Evolutionary conservation across 441 rosid species (phyloP), one percentile per base, ranked within the genome.

Genomic region (Codiaeum variegatum): DNA sequence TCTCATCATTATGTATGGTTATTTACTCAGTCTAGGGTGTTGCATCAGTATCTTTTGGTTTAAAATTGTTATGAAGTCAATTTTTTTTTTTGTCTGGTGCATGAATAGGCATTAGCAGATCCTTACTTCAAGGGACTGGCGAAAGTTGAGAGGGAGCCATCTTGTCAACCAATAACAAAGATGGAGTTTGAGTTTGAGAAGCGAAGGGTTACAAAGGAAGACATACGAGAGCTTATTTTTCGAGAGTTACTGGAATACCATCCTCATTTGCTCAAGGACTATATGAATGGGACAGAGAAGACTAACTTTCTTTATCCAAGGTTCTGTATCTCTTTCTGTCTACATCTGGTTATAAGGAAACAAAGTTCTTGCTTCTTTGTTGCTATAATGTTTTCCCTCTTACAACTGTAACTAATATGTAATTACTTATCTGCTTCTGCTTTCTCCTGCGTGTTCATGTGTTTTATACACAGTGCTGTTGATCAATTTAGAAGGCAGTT

Each of bases 151-250:
- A 89, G 94, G 76, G 98, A 94, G 77, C 98, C 97, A 71, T 94
- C 97, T 38, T 88, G 91, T 80, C 97, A 89, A 58, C 97, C 97
- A 70, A 91, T 92, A 73, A 84, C 96, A 15, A 94, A 92, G 81
- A 89, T 92, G 94, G 97, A 89, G 75, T 94, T 94, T 71, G 98
- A 92, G 80, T 94, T 94, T 71, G 98, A 94, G 87, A 92, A 97
- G 73, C 81, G 96, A 61, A 91, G 91, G 76, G 94, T 92, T 59
- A 89, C 96, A 31, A 94, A 92, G 79, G 98, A 92, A 70, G 98
- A 94, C 75, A 86, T 92, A 78, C 73, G 94, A 75, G 97, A 91
- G 80, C 85, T 94, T 69, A 91, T 94, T 65, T 94, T 90, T 75
- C 84, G 90, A 19, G 98, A 94, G 85, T 88, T 92, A 74, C 81